Evolutionary conservation across 108 stramenopile genomes (phyloP), one percentile per base, ranked within the genome.

Genomic region (Poteriospumella lacustris): DNA sequence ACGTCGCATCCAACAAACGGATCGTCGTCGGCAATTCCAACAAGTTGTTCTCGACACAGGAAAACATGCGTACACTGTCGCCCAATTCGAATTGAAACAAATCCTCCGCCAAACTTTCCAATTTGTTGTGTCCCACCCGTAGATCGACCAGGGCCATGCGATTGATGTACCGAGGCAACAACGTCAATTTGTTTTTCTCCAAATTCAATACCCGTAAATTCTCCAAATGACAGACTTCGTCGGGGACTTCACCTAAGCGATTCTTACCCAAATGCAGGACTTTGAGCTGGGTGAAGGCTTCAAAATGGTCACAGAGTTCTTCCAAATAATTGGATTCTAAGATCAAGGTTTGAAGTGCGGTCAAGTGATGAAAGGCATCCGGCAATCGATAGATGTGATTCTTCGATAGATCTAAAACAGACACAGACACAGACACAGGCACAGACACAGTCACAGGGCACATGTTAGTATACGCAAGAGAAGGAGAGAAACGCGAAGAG

Each of bases 11-110:
- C 38, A 59, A 34, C 58, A 56, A 0, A 43, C 42, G 39, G 39
- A 82, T 19, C 47, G 36, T 42, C 31, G 33, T 2, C 39, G 82
- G 82, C 43, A 82, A 62, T 38, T 82, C 82, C 9, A 82, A 68
- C 0, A 82, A 2, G 44, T 82, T 82, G 58, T 82, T 82, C 52
- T 44, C 43, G 15, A 42, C 33, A 26, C 67, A n/a, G 38, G 76
- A 78, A 12, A 82, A 56, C 19, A 79, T 24, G 40, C 36, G 24
- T 39, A 82, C 15, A 0, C 42, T 79, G 44, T 44, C 24, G 39
- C 31, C 2, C 43, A 73, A 24, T 29, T 64, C 58, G 39, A 42
- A 39, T 47, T 24, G 19, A 29, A 82, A 79, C 2, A 41, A 33
- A 44, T 77, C 68, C 41, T 68, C 76, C 44, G 59, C n/a, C 19